Conservation (phyloP, 148 eudicot species). For the Fagopyrum homotropicum region DNA sequence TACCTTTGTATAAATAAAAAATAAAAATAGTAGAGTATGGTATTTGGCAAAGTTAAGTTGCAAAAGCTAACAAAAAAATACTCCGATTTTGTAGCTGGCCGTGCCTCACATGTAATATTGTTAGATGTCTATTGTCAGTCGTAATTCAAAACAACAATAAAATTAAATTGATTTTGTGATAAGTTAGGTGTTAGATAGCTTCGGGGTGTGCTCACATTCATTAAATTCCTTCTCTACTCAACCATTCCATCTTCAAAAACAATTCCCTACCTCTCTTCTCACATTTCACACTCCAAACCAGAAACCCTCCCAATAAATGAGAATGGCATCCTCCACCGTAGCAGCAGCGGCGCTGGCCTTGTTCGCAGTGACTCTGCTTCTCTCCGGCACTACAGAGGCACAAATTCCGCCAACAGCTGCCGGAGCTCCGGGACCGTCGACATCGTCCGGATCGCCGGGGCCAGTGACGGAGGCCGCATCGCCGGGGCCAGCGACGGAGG, state of each 20-base stretch:
- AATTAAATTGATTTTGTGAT: not conserved
- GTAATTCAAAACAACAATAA: not conserved
- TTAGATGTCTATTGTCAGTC: not conserved
- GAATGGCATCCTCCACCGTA: not conserved
- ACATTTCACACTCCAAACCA: not conserved
- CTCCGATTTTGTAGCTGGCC: not conserved
- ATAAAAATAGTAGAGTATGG: not conserved
- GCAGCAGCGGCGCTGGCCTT: not conserved
- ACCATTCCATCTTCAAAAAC: not conserved
- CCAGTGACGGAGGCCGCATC: not conserved
- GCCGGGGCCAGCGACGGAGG: not conserved
- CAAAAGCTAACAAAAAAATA: not conserved
- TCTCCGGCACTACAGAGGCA: not conserved
- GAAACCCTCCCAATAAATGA: not conserved
- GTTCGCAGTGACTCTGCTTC: not conserved
- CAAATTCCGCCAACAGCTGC: not conserved
- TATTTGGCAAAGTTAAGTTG: not conserved
- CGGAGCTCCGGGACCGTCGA: not conserved
- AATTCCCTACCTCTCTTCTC: not conserved
- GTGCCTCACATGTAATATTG: not conserved
- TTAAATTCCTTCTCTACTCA: not conserved
- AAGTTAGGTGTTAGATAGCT: conserved; percentile 11
- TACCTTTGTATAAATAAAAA: too few species aligned
- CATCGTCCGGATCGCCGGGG: not conserved
- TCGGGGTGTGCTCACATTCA: not conserved